A percentile compares a stretch with the other conserved stretches of the same genome.
These are phyloP conservation scores for Opeltia flavorubescens DNA, from an alignment of 495 filamentous ascomycete genomes.

Conservation along the genomic window DNA sequence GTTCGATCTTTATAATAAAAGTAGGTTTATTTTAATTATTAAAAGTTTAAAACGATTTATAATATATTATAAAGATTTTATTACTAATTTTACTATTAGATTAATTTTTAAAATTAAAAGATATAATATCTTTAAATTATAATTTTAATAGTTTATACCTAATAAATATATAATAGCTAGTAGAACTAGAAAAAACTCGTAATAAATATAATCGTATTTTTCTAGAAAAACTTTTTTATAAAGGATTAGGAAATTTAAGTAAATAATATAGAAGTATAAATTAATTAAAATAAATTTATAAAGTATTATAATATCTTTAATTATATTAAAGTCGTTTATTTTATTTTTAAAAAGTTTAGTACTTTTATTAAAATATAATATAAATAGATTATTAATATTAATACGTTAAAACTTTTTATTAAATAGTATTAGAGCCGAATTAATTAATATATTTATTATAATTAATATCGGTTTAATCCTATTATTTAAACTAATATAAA, in stretches of 20 bases:
- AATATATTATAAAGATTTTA: slow-evolving; percentile 46
- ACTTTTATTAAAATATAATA: slow-evolving; percentile 9
- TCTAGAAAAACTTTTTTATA: slow-evolving; percentile 67
- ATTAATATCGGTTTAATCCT: slow-evolving; percentile 3
- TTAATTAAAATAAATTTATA: slow-evolving; percentile 57
- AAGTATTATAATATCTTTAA: slow-evolving; percentile 55
- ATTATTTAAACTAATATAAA: slow-evolving; percentile 45
- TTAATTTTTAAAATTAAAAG: slow-evolving; percentile 46
- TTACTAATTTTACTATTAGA: slow-evolving; percentile 52
- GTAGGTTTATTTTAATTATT: slow-evolving; percentile 63
- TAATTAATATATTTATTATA: background rate
- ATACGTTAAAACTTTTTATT: slow-evolving; percentile 5
- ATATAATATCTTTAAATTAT: slow-evolving; percentile 44
- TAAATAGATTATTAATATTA: slow-evolving; percentile 5
- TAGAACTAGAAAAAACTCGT: slow-evolving; percentile 61
- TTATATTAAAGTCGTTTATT: slow-evolving; percentile 46
- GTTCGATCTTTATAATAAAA: slow-evolving; percentile 65
- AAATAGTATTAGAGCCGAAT: background rate
- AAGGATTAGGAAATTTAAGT: slow-evolving; percentile 71
- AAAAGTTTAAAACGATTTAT: slow-evolving; percentile 70
- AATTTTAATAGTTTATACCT: slow-evolving; percentile 72
- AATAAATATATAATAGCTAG: slow-evolving; percentile 71
- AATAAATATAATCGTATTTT: slow-evolving; percentile 57
- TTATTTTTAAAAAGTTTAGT: slow-evolving; percentile 17
- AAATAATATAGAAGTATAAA: slow-evolving; percentile 66